phyloP scores from a whole-genome alignment of 169 alveolate genomes.

The Babesia bovis region DNA sequence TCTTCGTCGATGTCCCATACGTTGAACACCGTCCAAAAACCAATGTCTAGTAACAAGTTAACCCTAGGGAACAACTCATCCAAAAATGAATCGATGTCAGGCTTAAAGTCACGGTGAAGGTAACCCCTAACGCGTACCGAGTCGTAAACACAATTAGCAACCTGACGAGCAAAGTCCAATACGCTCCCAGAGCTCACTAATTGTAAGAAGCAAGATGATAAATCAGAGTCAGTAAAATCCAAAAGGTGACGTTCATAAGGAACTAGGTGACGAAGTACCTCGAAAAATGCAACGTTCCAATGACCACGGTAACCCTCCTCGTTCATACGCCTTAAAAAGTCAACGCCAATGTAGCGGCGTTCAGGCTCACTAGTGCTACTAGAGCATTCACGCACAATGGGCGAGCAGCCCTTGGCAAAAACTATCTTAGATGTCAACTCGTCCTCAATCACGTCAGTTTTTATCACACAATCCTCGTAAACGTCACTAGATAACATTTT shows the following conservation, averaged over 20 bases:
- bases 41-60: slow-evolving; percentile 39
- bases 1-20: slow-evolving; percentile 32
- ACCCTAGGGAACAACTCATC: background rate
- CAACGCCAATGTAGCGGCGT: slow-evolving; percentile 18
- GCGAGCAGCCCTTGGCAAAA: background rate
- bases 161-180: background rate
- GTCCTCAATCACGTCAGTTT: background rate
- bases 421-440: background rate
- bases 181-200: background rate
- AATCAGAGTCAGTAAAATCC: slow-evolving; percentile 27
- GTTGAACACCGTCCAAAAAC: slow-evolving; percentile 55
- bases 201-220: background rate
- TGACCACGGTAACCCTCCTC: slow-evolving; percentile 39
- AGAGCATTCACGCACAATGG: background rate
- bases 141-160: slow-evolving; percentile 2
- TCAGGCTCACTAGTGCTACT: background rate
- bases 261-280: slow-evolving; percentile 44
- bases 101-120: slow-evolving; percentile 6
- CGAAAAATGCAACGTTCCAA: slow-evolving; percentile 60
- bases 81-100: slow-evolving; percentile 10
- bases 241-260: slow-evolving; percentile 49
- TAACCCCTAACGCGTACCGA: slow-evolving; percentile 9
- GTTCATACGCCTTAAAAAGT: slow-evolving; percentile 39
- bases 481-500: background rate
- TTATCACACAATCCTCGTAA: background rate